A percentile compares a stretch with the other conserved stretches of the same genome.
phyloP scores from a whole-genome alignment of 139 green algal species.

The Micractinium conductrix region DNA sequence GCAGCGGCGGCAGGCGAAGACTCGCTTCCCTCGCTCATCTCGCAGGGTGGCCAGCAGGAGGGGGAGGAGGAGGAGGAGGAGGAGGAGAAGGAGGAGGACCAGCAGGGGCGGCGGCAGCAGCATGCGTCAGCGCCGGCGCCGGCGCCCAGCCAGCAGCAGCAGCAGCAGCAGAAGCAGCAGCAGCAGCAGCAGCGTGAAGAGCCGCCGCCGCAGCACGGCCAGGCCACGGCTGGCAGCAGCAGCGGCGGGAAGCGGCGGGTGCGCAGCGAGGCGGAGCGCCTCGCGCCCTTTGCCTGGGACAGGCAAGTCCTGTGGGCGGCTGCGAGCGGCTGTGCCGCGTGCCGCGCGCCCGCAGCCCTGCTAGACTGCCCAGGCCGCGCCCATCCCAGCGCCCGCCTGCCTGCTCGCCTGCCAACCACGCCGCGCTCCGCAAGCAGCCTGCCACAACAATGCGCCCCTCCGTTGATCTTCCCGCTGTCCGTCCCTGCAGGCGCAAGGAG shows the following conservation, averaged over 20 bases:
- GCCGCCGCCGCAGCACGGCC: background rate
- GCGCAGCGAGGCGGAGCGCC: constrained; percentile 4
- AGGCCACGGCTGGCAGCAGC: background rate
- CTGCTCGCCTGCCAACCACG: background rate
- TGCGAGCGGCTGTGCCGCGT: background rate
- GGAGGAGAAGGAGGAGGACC: background rate
- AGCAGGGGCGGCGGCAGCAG: background rate
- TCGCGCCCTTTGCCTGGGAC: background rate
- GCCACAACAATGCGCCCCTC: too few relatives aligned
- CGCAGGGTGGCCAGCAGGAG: background rate
- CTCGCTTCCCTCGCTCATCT: too few relatives aligned
- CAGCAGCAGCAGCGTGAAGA: background rate
- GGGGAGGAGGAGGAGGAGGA: background rate
- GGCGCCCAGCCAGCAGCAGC: background rate
- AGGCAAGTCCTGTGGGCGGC: background rate
- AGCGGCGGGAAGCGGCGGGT: background rate
- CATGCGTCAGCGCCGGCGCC: background rate
- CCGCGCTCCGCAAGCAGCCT: background rate
- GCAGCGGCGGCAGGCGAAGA: background rate
- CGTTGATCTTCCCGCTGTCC: background rate
- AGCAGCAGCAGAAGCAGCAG: background rate
- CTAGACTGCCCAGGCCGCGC: too few relatives aligned
- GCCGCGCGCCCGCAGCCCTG: background rate
- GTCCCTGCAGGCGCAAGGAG: background rate
- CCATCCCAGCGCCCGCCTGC: background rate